Base-by-base conservation (phyloP, 2,329 filamentous ascomycete species). In the Fusarium mundagurra region DNA sequence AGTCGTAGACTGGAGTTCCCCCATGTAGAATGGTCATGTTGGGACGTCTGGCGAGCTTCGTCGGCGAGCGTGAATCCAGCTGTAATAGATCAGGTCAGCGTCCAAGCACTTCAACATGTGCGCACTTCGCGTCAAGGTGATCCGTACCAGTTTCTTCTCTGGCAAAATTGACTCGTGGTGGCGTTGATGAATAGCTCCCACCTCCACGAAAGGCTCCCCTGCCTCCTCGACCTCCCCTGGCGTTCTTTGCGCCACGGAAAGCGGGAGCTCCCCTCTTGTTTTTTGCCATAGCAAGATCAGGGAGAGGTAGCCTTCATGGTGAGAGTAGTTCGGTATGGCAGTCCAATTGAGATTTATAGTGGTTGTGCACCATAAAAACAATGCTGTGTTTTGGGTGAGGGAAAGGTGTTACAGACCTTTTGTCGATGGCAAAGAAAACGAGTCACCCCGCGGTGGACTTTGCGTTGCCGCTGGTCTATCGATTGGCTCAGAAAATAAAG, bases 11-110 rank as follows among this genome's bases (percentile, higher is more conserved):
- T 85, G 63, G 83, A 83, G 38, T 77, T 73, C 22, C 80, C 81
- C 82, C 82, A 85, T n/a, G 75, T 74, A 1, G 82, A 83, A 39
- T 83, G 82, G 57, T 86, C 85, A 60, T 86, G 85, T 33, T 80
- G 81, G 27, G 83, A 83, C 5, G 88, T 89, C 66, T 87, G 85
- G 61, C 85, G 82, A 65, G 87, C 88, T 77, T 88, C 85, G 27
- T 89, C 86, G 60, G 83, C 83, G 74, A 83, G 70, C 41, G 78
- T 81, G 16, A 82, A 78, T 16, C 72, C 76, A 64, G 59, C 77
- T 80, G 39, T 31, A 18, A 14, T 61, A 11, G 31, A 48, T 77
- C 61, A 76, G 64, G 61, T 55, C 36, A n/a, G 45, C 47, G 43
- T 38, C 22, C 39, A 29, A 24, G 41, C 22, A 36, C 24, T 16